A percentile compares a stretch with the other conserved stretches of the same genome.
Evolutionary conservation across 2,329 filamentous ascomycete species (phyloP).

Genomic region (Triangularia verruculosa): DNA sequence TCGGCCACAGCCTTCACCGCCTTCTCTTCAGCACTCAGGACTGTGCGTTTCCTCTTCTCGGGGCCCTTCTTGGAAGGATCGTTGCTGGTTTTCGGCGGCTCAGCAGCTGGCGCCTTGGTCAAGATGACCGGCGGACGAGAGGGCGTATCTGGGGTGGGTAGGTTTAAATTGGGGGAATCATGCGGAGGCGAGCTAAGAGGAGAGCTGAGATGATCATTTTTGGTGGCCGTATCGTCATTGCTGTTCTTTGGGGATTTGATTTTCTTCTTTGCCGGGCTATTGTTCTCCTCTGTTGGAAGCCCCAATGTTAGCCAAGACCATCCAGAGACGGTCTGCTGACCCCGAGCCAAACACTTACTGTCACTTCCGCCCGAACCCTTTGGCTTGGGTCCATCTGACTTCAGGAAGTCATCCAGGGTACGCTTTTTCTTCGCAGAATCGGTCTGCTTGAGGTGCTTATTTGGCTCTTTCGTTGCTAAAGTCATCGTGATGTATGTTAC

Average conservation of each 20-base stretch:
- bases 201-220: not conserved
- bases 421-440: not conserved
- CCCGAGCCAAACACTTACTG: not conserved
- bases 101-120: not conserved
- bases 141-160: constrained; percentile 35
- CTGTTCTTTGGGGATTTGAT: not conserved
- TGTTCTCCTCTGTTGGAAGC: constrained; percentile 22
- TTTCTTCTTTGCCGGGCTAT: constrained; percentile 10
- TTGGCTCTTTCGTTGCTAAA: not conserved
- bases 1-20: constrained; percentile 38
- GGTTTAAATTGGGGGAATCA: constrained; percentile 38
- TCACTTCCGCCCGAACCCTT: constrained; percentile 3
- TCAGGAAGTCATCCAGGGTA: not conserved
- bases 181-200: constrained; percentile 5
- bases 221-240: not conserved
- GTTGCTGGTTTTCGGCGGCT: constrained; percentile 6
- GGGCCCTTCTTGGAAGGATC: constrained; percentile 26
- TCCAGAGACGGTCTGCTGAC: not conserved
- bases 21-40: constrained; percentile 42
- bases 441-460: not conserved
- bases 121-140: constrained; percentile 19
- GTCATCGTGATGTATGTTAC: not conserved
- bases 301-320: not conserved
- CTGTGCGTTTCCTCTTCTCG: constrained; percentile 47
- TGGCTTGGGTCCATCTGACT: not conserved